Percentiles rank a stretch among this genome's conserved stretches.
Conservation (phyloP, 164 flowering plant species). For the Vitis labrusca region DNA sequence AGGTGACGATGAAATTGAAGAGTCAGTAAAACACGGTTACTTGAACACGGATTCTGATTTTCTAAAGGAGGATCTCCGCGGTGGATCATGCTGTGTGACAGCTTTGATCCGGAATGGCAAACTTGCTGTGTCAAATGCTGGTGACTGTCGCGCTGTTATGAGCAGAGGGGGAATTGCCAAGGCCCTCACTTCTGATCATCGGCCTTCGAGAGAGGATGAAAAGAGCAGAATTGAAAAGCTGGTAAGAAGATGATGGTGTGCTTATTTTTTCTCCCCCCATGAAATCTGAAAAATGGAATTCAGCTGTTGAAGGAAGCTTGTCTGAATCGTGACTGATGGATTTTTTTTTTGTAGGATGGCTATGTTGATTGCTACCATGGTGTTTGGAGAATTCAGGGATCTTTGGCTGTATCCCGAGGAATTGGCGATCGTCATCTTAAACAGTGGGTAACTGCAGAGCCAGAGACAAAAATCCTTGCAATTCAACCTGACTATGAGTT, state of each 20-base stretch:
- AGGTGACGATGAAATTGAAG: constrained; percentile 31
- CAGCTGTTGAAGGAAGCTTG: not conserved
- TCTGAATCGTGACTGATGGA: not conserved
- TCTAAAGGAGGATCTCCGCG: constrained; percentile 40
- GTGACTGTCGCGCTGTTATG: constrained; percentile 77
- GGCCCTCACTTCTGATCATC: constrained; percentile 69
- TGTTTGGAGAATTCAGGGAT: constrained; percentile 65
- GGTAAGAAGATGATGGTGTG: constrained; percentile 25
- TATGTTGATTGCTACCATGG: constrained; percentile 57
- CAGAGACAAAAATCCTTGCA: constrained; percentile 47
- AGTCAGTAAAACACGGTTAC: constrained; percentile 57
- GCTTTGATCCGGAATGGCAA: constrained; percentile 53
- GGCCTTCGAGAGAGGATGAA: constrained; percentile 77
- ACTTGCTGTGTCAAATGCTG: constrained; percentile 64
- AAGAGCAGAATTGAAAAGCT: constrained; percentile 53
- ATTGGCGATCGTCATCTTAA: constrained; percentile 70
- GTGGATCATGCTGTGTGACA: constrained; percentile 70
- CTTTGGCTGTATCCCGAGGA: constrained; percentile 67
- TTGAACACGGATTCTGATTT: constrained; percentile 62
- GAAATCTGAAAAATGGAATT: not conserved
- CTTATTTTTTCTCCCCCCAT: too few relatives aligned
- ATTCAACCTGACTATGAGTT: constrained; percentile 48
- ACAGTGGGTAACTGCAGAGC: constrained; percentile 63
- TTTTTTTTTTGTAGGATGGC: constrained; percentile 52
- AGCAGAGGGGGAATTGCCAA: constrained; percentile 60